Conservation (phyloP, 805 yeast species). For the Candida ipomoeae region DNA sequence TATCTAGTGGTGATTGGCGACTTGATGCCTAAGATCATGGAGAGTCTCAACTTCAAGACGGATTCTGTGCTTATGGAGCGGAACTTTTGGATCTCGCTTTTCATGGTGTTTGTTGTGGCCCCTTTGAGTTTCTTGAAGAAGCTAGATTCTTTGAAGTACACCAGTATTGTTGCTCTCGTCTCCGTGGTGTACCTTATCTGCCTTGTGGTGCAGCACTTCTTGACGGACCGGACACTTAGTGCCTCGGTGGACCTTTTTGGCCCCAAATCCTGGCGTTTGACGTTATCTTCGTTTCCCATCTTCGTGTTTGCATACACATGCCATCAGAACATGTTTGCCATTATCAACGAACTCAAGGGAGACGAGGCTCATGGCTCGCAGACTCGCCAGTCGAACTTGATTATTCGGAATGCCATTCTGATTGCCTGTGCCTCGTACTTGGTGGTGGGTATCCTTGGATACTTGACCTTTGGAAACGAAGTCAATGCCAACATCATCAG, state of each 20-base stretch:
- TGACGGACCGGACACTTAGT: constrained; percentile 14
- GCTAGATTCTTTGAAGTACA: constrained; percentile 64
- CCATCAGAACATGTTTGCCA: constrained; percentile 75
- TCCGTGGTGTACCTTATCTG: constrained; percentile 62
- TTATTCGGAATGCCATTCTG: constrained; percentile 49
- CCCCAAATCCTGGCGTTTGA: constrained; percentile 36
- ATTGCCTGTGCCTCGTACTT: constrained; percentile 57
- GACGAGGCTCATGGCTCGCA: constrained; percentile 33
- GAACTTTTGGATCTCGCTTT: constrained; percentile 51
- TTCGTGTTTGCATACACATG: constrained; percentile 80
- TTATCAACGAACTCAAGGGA: constrained; percentile 60
- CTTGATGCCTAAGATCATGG: constrained; percentile 59
- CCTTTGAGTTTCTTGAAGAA: constrained; percentile 62
- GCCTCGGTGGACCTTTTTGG: constrained; percentile 29
- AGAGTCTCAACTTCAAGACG: constrained; percentile 27
- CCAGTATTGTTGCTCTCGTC: constrained; percentile 64
- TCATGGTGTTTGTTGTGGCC: constrained; percentile 49
- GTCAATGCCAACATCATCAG: constrained; percentile 70
- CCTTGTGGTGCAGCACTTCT: constrained; percentile 50
- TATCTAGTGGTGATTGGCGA: constrained; percentile 76
- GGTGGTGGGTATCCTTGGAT: constrained; percentile 64
- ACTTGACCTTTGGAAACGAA: constrained; percentile 76
- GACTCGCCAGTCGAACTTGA: constrained; percentile 46
- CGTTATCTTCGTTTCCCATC: constrained; percentile 64
- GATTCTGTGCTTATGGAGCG: constrained; percentile 29